Percentiles rank a stretch among this genome's conserved stretches.
Conservation (phyloP, 148 eudicot species). For the Heliamphora exappendiculata region DNA sequence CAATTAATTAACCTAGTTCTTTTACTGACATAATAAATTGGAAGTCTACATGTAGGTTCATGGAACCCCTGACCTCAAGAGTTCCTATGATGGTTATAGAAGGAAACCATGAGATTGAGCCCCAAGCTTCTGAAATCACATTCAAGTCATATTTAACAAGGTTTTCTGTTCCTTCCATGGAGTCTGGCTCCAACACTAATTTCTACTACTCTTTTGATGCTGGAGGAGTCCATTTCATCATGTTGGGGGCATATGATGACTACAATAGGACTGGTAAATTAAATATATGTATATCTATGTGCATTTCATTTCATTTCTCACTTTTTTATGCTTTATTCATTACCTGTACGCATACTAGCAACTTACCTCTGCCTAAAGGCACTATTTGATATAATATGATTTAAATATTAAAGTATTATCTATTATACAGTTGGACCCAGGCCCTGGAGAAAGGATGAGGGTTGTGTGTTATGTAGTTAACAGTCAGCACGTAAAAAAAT, state of each 20-base stretch:
- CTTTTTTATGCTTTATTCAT: not conserved
- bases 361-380: too few relatives aligned
- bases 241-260: conserved; percentile 84
- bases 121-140: conserved; percentile 55
- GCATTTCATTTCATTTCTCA: not conserved
- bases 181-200: conserved; percentile 61
- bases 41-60: conserved; percentile 56
- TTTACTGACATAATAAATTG: conserved; percentile 6
- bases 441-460: too few relatives aligned
- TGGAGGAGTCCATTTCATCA: conserved; percentile 75
- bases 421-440: too few relatives aligned
- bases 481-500: too few relatives aligned
- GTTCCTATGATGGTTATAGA: conserved; percentile 89
- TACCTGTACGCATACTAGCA: too few relatives aligned
- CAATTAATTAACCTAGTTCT: not conserved
- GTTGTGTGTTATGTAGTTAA: too few relatives aligned
- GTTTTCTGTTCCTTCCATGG: conserved; percentile 76
- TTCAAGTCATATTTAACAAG: conserved; percentile 67
- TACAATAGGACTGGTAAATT: conserved; percentile 61
- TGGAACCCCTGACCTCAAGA: conserved; percentile 75
- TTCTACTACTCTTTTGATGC: conserved; percentile 83
- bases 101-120: conserved; percentile 97
- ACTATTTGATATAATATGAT: too few relatives aligned
- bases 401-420: too few relatives aligned
- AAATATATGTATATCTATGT: conserved; percentile 1